phyloP scores from a whole-genome alignment of 202 grass and related monocot species.

The Panicum hallii region DNA sequence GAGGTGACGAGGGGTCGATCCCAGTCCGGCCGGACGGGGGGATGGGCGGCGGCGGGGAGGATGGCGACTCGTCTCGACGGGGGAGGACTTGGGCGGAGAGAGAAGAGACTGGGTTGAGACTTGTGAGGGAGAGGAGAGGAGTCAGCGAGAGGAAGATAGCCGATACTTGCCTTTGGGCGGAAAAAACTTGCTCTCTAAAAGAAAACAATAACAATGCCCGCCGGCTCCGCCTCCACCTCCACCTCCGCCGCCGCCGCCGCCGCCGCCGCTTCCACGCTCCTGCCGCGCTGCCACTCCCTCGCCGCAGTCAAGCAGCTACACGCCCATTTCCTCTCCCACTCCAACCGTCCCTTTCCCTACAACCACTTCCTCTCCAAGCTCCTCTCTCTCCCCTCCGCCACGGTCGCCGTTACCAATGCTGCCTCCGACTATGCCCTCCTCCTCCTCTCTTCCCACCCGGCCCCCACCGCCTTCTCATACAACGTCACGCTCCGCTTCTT shows the following conservation, averaged over 20 bases:
- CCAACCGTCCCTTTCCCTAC: constrained; percentile 43
- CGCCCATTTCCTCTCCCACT: constrained; percentile 43
- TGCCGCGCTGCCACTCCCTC: constrained; percentile 50
- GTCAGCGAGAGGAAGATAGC: constrained; percentile 7
- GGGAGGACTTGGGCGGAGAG: neutral
- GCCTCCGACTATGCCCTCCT: constrained; percentile 42
- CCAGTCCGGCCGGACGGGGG: neutral
- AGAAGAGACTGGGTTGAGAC: neutral
- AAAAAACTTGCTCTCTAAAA: no score
- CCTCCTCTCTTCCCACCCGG: constrained; percentile 51
- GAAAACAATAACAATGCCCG: no score
- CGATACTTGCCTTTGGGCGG: no score
- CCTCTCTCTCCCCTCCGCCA: constrained; percentile 38
- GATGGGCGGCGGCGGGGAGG: neutral
- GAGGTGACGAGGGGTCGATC: neutral
- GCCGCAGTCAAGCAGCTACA: constrained; percentile 61
- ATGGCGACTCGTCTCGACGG: neutral
- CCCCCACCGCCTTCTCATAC: constrained; percentile 67
- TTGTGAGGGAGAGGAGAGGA: neutral
- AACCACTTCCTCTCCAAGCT: constrained; percentile 72
- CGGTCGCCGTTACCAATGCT: neutral
- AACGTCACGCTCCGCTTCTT: constrained; percentile 67
- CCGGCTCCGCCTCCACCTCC: neutral
- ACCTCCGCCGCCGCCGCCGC: no score
- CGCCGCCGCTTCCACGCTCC: constrained; percentile 26